Percentiles rank a stretch among this genome's conserved stretches.
Conservation (phyloP, 1,284 basidiomycete genomes). For the Trametes pubescens region DNA sequence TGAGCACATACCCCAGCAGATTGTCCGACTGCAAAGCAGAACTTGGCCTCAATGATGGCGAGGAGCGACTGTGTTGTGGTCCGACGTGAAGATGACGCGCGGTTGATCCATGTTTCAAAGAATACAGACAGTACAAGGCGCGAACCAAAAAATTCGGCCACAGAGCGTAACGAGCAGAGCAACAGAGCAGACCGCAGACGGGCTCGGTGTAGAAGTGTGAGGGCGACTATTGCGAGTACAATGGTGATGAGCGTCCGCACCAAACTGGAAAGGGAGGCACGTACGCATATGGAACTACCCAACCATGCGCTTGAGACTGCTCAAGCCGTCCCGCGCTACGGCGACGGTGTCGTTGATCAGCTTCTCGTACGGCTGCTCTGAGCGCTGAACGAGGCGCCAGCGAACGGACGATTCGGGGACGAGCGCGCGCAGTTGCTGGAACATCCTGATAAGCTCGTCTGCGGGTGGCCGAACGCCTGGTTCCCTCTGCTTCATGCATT, state of each 20-base stretch:
- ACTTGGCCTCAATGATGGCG: no score
- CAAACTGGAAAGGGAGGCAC: background rate
- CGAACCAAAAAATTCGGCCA: background rate
- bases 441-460: background rate
- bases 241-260: no score
- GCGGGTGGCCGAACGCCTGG: background rate
- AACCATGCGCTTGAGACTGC: slow-evolving; percentile 20
- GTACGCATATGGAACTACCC: background rate
- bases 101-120: no score
- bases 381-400: slow-evolving; percentile 20
- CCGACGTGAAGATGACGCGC: no score
- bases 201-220: background rate
- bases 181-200: background rate
- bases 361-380: slow-evolving; percentile 19
- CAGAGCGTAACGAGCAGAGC: background rate
- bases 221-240: background rate
- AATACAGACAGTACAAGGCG: background rate
- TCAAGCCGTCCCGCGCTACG: slow-evolving; percentile 19
- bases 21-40: no score
- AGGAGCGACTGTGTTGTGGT: no score
- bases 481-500: slow-evolving; percentile 6
- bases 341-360: slow-evolving; percentile 27
- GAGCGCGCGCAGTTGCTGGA: background rate
- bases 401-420: slow-evolving; percentile 1
- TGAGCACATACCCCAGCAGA: no score